Evolutionary conservation across 768 basidiomycete species (phyloP).

Genomic region (Mycena alexandri): DNA sequence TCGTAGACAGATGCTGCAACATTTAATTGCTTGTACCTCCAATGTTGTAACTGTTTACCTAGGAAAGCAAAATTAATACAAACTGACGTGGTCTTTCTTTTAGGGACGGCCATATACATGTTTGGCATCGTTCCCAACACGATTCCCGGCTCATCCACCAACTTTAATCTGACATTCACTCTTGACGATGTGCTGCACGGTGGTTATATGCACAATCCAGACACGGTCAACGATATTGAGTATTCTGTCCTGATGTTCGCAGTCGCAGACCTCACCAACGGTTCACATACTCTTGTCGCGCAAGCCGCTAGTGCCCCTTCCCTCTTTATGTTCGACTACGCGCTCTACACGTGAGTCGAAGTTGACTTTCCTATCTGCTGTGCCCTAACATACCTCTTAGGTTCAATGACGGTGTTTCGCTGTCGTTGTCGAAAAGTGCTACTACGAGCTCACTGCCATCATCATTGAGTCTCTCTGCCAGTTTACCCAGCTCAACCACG

Average conservation of each 20-base stretch:
- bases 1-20: too few relatives aligned
- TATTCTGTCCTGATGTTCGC: background rate
- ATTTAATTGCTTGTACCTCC: too few relatives aligned
- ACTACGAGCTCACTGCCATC: too few relatives aligned
- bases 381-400: too few relatives aligned
- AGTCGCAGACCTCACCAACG: background rate
- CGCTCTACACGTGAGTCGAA: slow-evolving; percentile 11
- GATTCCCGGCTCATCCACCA: background rate
- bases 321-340: slow-evolving; percentile 2
- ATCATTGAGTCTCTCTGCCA: too few relatives aligned
- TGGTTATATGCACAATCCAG: background rate
- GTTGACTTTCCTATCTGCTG: too few relatives aligned
- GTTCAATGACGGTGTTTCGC: too few relatives aligned
- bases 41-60: too few relatives aligned
- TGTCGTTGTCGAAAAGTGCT: too few relatives aligned
- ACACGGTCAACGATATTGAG: background rate
- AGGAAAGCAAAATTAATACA: background rate
- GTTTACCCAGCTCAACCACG: too few relatives aligned
- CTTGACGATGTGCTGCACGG: background rate
- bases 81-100: background rate
- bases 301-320: background rate
- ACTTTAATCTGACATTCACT: background rate
- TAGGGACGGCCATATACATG: slow-evolving; percentile 7
- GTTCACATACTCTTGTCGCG: slow-evolving; percentile 2
- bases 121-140: slow-evolving; percentile 5